These are phyloP conservation scores for Phellopilus nigrolimitatus DNA, from an alignment of 1,284 basidiomycete species.

Conservation along the genomic window DNA sequence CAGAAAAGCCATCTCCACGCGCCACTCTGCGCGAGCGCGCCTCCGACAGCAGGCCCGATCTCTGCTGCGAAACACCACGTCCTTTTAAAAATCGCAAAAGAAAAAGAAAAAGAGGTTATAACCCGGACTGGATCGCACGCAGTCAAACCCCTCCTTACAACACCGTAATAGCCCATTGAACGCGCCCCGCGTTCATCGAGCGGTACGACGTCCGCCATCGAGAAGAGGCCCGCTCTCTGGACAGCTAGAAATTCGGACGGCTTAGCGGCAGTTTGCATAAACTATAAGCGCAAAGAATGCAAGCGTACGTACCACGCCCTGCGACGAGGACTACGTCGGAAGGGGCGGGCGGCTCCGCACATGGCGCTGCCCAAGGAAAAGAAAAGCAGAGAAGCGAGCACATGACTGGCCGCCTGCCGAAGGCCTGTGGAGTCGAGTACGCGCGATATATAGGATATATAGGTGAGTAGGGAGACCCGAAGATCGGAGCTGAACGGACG, in stretches of 20 bases:
- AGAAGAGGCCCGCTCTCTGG: slow-evolving; percentile 31
- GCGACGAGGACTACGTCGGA: slow-evolving; percentile 41
- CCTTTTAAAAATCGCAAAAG: not conserved
- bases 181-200: slow-evolving; percentile 36
- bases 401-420: slow-evolving; percentile 35
- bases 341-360: slow-evolving; percentile 37
- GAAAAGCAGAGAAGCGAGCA: slow-evolving; percentile 30
- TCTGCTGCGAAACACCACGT: slow-evolving; percentile 28
- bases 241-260: slow-evolving; percentile 24
- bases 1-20: slow-evolving; percentile 29
- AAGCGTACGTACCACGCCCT: slow-evolving; percentile 27
- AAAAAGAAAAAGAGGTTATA: not conserved
- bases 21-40: slow-evolving; percentile 27
- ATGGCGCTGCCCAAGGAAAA: slow-evolving; percentile 38
- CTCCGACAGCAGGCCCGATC: slow-evolving; percentile 31
- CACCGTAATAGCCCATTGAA: slow-evolving; percentile 31
- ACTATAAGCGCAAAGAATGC: too few relatives aligned
- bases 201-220: slow-evolving; percentile 34
- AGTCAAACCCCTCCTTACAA: not conserved
- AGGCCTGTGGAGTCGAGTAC: slow-evolving; percentile 22
- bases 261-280: not conserved
- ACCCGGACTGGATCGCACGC: slow-evolving; percentile 25
- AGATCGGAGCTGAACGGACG: not conserved
- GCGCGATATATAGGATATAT: too few relatives aligned
- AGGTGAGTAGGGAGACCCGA: too few relatives aligned